A percentile compares a stretch with the other conserved stretches of the same genome.
phyloP scores from a whole-genome alignment of 352 stramenopile species.

The Phytophthora idaei region DNA sequence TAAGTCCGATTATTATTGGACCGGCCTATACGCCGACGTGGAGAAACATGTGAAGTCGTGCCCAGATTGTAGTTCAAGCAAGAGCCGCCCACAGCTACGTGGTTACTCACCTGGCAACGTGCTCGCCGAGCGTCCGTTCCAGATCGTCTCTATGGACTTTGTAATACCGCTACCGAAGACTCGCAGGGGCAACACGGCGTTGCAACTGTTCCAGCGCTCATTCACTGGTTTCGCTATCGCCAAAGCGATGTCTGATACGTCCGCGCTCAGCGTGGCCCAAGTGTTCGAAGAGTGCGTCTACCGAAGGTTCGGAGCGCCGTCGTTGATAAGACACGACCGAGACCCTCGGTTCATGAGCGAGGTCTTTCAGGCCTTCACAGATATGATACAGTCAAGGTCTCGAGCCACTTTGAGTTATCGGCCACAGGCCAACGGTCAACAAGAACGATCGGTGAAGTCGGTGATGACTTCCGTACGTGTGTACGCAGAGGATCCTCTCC shows the following conservation, averaged over 20 bases:
- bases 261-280: too few species aligned
- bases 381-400: slow-evolving; percentile 3
- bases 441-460: slow-evolving; percentile 1
- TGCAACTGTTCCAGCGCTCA: background rate
- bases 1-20: background rate
- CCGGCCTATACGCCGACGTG: slow-evolving; percentile 3
- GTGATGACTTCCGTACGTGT: slow-evolving; percentile 1
- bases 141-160: background rate
- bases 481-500: background rate
- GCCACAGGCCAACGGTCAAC: background rate
- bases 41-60: background rate
- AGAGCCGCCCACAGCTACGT: background rate
- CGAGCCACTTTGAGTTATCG: background rate
- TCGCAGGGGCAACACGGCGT: background rate
- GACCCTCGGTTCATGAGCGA: too few species aligned
- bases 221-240: background rate
- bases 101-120: background rate
- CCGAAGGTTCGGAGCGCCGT: too few species aligned
- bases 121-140: background rate
- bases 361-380: background rate
- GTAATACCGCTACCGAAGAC: background rate
- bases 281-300: too few species aligned
- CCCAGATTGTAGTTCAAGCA: slow-evolving; percentile 8
- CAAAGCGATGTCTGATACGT: too few species aligned
- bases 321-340: too few species aligned